Conservation (phyloP, 148 eudicot species). For the Agrostemma githago region DNA sequence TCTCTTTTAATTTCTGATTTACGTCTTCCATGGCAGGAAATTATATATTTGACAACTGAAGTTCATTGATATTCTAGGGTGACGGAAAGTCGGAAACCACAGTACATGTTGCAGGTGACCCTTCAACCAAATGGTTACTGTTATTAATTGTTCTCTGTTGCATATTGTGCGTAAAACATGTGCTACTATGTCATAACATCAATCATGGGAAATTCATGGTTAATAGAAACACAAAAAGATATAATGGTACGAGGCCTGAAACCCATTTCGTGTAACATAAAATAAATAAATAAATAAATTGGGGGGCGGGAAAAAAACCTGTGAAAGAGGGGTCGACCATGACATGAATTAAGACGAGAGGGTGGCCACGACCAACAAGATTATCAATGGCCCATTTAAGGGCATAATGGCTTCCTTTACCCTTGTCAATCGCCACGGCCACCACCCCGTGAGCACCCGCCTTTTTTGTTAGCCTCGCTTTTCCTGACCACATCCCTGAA, state of each 20-base stretch:
- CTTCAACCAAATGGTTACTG: conserved; percentile 4
- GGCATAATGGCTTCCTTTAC: conserved; percentile 53
- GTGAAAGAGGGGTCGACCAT: conserved; percentile 28
- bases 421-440: conserved; percentile 57
- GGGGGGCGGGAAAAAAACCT: conserved; percentile 22
- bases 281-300: too few species aligned
- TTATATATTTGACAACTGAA: neutral
- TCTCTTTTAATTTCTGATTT: conserved; percentile 6
- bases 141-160: neutral
- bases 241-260: neutral
- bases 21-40: neutral
- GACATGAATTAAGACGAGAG: conserved; percentile 68
- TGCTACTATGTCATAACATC: neutral
- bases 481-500: conserved; percentile 43
- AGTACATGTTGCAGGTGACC: conserved; percentile 8
- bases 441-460: conserved; percentile 41
- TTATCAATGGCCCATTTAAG: conserved; percentile 54
- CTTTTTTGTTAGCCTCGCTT: conserved; percentile 26
- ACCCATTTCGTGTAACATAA: neutral
- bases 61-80: neutral
- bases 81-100: neutral
- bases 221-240: neutral
- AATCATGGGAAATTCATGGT: neutral
- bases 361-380: conserved; percentile 38
- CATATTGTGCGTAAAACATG: neutral